A percentile compares a stretch with the other conserved stretches of the same genome.
Conservation (phyloP, 2,329 filamentous ascomycete genomes). For the Calonectria pseudoturangicola region DNA sequence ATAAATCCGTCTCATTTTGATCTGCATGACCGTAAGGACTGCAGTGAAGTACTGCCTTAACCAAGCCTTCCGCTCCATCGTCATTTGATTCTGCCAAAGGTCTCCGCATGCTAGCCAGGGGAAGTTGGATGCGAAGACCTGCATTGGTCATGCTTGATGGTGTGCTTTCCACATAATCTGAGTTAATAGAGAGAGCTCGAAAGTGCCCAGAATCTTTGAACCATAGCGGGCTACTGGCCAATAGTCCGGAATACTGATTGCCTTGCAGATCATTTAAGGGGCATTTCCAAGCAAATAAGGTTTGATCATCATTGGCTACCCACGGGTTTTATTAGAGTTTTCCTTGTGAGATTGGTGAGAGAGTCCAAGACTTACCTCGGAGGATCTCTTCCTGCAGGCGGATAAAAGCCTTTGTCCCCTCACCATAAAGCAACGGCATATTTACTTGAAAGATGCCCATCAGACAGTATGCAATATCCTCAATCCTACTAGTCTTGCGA, state of each 20-base stretch:
- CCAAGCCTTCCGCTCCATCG: no score
- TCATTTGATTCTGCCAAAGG: no score
- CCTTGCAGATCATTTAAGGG: neutral
- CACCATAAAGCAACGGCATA: slow-evolving; percentile 29
- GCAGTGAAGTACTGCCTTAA: no score
- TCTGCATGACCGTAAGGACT: no score
- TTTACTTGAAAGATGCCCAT: slow-evolving; percentile 35
- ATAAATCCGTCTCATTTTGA: no score
- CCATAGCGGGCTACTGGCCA: slow-evolving; percentile 12
- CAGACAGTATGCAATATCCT: slow-evolving; percentile 41
- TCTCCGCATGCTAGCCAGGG: no score
- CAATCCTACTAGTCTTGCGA: neutral
- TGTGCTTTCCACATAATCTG: neutral
- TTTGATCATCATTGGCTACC: slow-evolving; percentile 2
- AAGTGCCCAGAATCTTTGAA: slow-evolving; percentile 18
- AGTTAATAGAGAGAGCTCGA: neutral
- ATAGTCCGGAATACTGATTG: slow-evolving; percentile 3
- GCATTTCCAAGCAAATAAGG: slow-evolving; percentile 16
- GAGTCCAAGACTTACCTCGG: neutral
- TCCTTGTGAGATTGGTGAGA: neutral
- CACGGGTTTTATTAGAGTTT: neutral
- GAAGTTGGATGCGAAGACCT: neutral
- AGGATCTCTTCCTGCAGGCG: slow-evolving; percentile 33
- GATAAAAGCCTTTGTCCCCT: neutral
- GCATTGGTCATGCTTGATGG: slow-evolving; percentile 20